Evolutionary conservation across 257 asterid species (phyloP).

Genomic region (Fraxinus anomala): DNA sequence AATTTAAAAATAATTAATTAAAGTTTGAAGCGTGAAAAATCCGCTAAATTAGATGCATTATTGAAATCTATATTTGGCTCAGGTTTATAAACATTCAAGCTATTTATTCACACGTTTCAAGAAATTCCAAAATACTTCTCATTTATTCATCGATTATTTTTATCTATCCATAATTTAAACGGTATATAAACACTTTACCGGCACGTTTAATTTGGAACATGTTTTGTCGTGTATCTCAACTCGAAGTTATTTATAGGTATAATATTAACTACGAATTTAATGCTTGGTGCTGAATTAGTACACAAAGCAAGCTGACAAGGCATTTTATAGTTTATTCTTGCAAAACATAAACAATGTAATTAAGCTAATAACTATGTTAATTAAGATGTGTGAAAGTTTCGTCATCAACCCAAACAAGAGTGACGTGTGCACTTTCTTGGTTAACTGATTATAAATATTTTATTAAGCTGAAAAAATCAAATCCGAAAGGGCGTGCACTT

Average conservation of each 20-base stretch:
- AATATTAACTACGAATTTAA: neutral
- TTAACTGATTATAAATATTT: neutral
- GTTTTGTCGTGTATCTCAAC: neutral
- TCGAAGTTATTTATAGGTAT: neutral
- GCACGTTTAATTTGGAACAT: neutral
- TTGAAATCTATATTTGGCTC: neutral
- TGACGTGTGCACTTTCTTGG: conserved; percentile 5
- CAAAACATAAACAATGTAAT: neutral
- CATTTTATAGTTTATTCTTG: too few species aligned
- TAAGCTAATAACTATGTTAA: neutral
- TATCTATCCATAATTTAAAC: too few species aligned
- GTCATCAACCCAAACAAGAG: neutral
- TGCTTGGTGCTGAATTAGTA: neutral
- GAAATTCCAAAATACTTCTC: too few species aligned
- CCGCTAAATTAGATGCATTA: neutral
- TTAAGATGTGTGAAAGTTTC: neutral
- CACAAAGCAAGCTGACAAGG: too few species aligned
- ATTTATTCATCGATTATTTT: too few species aligned
- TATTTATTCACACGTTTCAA: too few species aligned
- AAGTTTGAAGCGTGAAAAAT: too few species aligned
- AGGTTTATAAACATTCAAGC: too few species aligned
- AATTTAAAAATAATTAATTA: too few species aligned
- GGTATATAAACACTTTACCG: too few species aligned
- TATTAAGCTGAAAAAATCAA: neutral
- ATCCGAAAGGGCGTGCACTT: neutral